Percentiles rank a stretch among this genome's conserved stretches.
These are phyloP conservation scores for Stachybotrys chlorohalonatus DNA, from an alignment of 2,329 filamentous ascomycete genomes.

Conservation along the genomic window DNA sequence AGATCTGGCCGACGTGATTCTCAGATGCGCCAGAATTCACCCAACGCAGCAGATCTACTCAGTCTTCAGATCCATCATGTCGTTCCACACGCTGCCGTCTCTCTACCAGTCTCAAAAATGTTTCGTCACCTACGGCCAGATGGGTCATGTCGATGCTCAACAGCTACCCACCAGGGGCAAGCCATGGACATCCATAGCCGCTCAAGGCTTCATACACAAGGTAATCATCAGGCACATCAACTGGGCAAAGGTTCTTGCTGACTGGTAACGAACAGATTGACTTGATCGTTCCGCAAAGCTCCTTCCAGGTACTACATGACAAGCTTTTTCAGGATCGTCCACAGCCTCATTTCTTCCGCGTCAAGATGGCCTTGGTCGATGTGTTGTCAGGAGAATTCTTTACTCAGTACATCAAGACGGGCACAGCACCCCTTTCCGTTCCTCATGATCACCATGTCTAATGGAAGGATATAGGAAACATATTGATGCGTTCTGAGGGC, in stretches of 20 bases:
- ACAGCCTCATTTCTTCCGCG: slow-evolving; percentile 49
- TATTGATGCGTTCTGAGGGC: slow-evolving; percentile 79
- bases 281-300: slow-evolving; percentile 60
- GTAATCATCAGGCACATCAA: slow-evolving; percentile 24
- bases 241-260: not conserved
- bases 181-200: slow-evolving; percentile 62
- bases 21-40: slow-evolving; percentile 2
- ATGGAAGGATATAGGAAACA: slow-evolving; percentile 47
- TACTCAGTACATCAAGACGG: slow-evolving; percentile 72
- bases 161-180: slow-evolving; percentile 64
- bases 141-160: slow-evolving; percentile 61
- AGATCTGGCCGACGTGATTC: not conserved
- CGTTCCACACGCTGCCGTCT: not conserved
- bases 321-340: slow-evolving; percentile 33
- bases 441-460: not conserved
- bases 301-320: slow-evolving; percentile 43
- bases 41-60: slow-evolving; percentile 5
- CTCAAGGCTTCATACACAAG: slow-evolving; percentile 60
- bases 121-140: slow-evolving; percentile 59
- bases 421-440: slow-evolving; percentile 27
- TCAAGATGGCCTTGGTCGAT: slow-evolving; percentile 64
- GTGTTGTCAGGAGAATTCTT: slow-evolving; percentile 71
- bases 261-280: slow-evolving; percentile 38
- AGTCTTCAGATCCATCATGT: not conserved
- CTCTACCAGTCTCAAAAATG: slow-evolving; percentile 57